A percentile compares a stretch with the other conserved stretches of the same genome.
phyloP scores from a whole-genome alignment of 2,329 filamentous ascomycete species.

The Xylariaceae sp. region DNA sequence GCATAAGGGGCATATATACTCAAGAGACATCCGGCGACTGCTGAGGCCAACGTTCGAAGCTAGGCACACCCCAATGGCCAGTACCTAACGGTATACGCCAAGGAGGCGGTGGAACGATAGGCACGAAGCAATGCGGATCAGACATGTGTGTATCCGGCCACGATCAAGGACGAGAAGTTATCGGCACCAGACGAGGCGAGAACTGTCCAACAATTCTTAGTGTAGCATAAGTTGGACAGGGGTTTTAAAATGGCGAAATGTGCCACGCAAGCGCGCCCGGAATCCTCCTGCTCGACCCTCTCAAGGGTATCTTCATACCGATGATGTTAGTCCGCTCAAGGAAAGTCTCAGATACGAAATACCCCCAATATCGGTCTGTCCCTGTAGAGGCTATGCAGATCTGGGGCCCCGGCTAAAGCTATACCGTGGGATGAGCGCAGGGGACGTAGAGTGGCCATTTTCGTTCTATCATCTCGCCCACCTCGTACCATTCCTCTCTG shows the following conservation, averaged over 20 bases:
- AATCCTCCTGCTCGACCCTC: background rate
- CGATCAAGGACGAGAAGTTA: slow-evolving; percentile 2
- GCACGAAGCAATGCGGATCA: slow-evolving; percentile 1
- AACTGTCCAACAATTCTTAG: background rate
- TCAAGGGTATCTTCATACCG: background rate
- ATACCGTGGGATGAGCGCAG: slow-evolving; percentile 1
- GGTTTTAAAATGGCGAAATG: background rate
- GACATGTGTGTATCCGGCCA: slow-evolving; percentile 9
- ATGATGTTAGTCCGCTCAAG: background rate
- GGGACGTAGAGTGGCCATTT: slow-evolving; percentile 1
- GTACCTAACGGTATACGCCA: slow-evolving; percentile 1
- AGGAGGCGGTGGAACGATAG: slow-evolving; percentile 1
- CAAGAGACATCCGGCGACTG: background rate
- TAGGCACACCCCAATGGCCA: background rate
- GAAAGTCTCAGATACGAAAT: background rate
- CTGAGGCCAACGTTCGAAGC: background rate
- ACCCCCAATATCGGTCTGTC: background rate
- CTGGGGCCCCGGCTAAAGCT: background rate
- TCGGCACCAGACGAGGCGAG: slow-evolving; percentile 4
- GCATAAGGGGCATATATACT: slow-evolving; percentile 8
- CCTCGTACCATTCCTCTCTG: background rate
- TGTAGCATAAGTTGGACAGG: slow-evolving; percentile 4
- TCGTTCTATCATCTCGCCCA: background rate
- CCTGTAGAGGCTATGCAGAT: background rate
- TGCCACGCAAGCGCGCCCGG: background rate